Evolutionary conservation across 2,329 filamentous ascomycete genomes (phyloP).

Genomic region (Drechslerella stenobrocha): DNA sequence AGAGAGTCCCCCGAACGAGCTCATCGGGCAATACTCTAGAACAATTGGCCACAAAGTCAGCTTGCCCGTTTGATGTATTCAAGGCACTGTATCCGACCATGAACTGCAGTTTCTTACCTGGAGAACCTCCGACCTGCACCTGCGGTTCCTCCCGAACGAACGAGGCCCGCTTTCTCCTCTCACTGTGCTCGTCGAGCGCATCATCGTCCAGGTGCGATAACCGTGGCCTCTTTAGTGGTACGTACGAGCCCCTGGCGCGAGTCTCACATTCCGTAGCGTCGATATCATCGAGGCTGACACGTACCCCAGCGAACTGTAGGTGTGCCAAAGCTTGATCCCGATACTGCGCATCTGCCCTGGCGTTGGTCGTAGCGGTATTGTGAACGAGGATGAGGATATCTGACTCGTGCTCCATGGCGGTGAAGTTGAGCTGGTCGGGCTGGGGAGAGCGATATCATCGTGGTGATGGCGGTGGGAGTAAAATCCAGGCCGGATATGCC

Average conservation of each 20-base stretch:
- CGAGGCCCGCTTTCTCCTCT: slow-evolving; percentile 16
- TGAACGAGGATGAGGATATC: slow-evolving; percentile 27
- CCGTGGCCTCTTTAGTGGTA: slow-evolving; percentile 13
- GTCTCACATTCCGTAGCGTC: neutral
- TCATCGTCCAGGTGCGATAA: slow-evolving; percentile 12
- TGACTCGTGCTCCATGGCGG: slow-evolving; percentile 31
- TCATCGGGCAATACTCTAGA: slow-evolving; percentile 22
- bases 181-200: slow-evolving; percentile 6
- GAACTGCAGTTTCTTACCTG: slow-evolving; percentile 17
- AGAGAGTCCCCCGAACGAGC: slow-evolving; percentile 15
- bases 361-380: slow-evolving; percentile 32
- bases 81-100: too few relatives aligned
- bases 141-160: neutral
- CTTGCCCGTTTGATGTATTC: too few relatives aligned
- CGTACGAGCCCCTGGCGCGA: neutral
- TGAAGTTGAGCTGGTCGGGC: slow-evolving; percentile 14
- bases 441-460: slow-evolving; percentile 14
- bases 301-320: slow-evolving; percentile 13
- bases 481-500: neutral
- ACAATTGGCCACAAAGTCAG: neutral
- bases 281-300: slow-evolving; percentile 9
- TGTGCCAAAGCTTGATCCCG: slow-evolving; percentile 25
- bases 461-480: neutral
- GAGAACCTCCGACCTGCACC: slow-evolving; percentile 16
- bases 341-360: slow-evolving; percentile 23